Evolutionary conservation across 345 rosid genomes (phyloP), one percentile per base, ranked within the genome.

Genomic region (Salix dunnii): DNA sequence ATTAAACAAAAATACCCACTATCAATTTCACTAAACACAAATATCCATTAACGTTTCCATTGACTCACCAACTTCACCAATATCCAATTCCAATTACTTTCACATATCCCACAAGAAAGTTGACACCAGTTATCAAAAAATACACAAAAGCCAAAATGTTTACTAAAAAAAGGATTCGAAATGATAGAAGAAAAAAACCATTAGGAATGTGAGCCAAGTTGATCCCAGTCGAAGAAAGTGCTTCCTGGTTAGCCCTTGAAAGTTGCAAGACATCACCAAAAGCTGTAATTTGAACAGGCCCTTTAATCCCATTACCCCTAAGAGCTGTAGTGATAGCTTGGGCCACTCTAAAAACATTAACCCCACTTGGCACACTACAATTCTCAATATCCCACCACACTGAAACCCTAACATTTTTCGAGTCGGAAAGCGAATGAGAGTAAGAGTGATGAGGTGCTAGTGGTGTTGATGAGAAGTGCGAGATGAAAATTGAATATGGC

Each of bases 351-450:
- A 81, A 87, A 5, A 85, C 94, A 71, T 93, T 93, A 17, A 74
- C 87, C 25, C 91, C 94, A 1, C 77, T 78, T 31, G 96, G 96
- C 38, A 87, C 27, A 77, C 70, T 11, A 76, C 98, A 95, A 75
- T 92, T 96, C 92, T 93, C 99, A 79, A 96, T 92, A 83, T 93
- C 97, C 97, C 97, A 96, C 98, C 99, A 93, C 12, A 96, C 99
- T 6, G 86, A 84, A 36, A 95, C 93, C 86, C 85, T 82, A 46
- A 95, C 89, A 31, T 69, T 77, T 42, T 88, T 81, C 2, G 90
- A 84, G 58, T 80, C 90, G 28, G 31, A 43, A 12, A 53, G 74
- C 25, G 53, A 78, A 13, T 17, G 73, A 43, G 74, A 64, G 18
- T 70, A 68, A 64, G 84, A 42, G 86, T 75, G 66, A 83, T 21